Conservation (phyloP, 2,329 filamentous ascomycete species). For the Colletotrichum lini region DNA sequence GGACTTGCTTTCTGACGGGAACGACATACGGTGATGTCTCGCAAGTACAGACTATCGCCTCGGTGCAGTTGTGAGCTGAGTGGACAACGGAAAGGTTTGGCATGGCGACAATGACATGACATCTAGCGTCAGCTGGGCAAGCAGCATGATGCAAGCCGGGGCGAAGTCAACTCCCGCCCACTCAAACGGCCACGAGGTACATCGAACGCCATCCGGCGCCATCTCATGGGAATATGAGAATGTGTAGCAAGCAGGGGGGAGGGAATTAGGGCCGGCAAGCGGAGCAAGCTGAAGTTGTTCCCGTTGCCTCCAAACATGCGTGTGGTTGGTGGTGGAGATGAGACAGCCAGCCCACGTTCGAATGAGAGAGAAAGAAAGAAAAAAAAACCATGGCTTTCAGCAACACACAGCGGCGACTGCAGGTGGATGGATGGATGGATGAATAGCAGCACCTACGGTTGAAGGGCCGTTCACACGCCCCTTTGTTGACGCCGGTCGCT, state of each 20-base stretch:
- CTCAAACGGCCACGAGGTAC: constrained; percentile 33
- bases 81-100: constrained; percentile 4
- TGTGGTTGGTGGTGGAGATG: constrained; percentile 39
- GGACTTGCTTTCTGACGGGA: constrained; percentile 28
- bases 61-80: constrained; percentile 33
- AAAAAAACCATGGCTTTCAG: no score
- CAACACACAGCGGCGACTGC: constrained; percentile 33
- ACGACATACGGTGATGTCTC: constrained; percentile 34
- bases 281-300: background rate
- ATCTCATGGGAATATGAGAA: background rate
- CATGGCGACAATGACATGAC: constrained; percentile 11
- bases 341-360: constrained; percentile 34
- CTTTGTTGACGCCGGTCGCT: constrained; percentile 24
- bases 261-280: constrained; percentile 16
- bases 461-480: constrained; percentile 23
- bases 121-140: constrained; percentile 39
- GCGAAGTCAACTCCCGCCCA: constrained; percentile 29
- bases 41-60: constrained; percentile 38
- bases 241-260: background rate
- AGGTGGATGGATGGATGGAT: constrained; percentile 15
- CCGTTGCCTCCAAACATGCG: constrained; percentile 24
- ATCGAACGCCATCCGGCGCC: constrained; percentile 32
- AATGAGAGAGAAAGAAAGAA: background rate
- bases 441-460: constrained; percentile 16
- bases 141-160: constrained; percentile 1